Evolutionary conservation across 2,329 filamentous ascomycete species (phyloP).

Genomic region (Phaeophleospora eucalypticola): DNA sequence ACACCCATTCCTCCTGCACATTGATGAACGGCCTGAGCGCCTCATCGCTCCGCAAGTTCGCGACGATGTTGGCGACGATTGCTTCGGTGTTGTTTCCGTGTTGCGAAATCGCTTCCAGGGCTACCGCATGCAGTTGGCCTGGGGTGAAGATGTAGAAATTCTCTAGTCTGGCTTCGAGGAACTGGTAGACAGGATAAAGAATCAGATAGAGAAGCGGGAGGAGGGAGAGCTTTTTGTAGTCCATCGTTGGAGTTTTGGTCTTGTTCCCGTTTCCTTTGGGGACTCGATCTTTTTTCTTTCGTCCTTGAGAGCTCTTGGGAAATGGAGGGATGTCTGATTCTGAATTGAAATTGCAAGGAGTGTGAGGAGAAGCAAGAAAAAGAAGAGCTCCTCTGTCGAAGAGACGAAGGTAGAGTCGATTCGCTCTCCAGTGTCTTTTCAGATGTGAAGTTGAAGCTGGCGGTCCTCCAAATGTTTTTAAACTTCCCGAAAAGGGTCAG

Average conservation of each 20-base stretch:
- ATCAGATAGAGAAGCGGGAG: conserved; percentile 54
- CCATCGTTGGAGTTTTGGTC: conserved; percentile 1
- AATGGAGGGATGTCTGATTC: too few relatives aligned
- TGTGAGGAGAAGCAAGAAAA: not conserved
- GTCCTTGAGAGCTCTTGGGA: too few relatives aligned
- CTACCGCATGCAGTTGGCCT: conserved; percentile 63
- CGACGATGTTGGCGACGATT: conserved; percentile 66
- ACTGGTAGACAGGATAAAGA: conserved; percentile 52
- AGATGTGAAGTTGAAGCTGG: not conserved
- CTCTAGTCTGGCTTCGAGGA: conserved; percentile 51
- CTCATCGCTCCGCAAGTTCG: conserved; percentile 52
- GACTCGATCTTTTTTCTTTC: too few relatives aligned
- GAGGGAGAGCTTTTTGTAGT: conserved; percentile 40
- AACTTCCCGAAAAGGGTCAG: not conserved
- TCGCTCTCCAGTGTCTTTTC: not conserved
- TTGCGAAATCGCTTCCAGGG: conserved; percentile 59
- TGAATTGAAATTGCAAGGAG: not conserved
- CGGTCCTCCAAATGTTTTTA: not conserved
- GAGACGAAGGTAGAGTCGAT: not conserved
- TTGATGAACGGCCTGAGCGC: conserved; percentile 45
- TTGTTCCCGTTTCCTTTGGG: too few relatives aligned
- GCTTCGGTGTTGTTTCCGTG: conserved; percentile 72
- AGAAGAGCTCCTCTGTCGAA: not conserved
- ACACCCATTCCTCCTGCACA: conserved; percentile 73
- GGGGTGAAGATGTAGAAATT: conserved; percentile 71